Base-by-base conservation (phyloP, 169 alveolate genomes). In the Cryptosporidium sp. region DNA sequence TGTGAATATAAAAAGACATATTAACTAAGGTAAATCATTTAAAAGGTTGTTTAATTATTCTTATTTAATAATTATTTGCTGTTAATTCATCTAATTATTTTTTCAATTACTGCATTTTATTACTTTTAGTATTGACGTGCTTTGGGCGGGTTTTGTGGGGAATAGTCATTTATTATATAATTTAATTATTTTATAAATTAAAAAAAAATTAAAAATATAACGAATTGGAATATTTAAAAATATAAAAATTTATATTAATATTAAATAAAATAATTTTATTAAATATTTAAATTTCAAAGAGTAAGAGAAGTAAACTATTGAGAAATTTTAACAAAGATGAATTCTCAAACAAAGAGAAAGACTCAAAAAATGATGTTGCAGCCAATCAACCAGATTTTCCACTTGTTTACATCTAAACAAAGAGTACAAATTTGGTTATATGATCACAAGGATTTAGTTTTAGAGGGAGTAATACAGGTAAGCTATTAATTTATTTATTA, bases 361-460 rank as follows among this genome's bases (percentile, higher is more conserved):
- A 85, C 85, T 29, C 91, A 91, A 42, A 93, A 91, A 85, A 68
- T 92, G 60, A 93, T 93, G 93, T 60, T 85, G 26, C 93, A 85
- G 51, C 95, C 95, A 21, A 91, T 93, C 21, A 96, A 96, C 95
- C 98, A 96, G 94, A 96, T 97, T 69, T 97, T 96, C 92, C 94
- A 98, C 86, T 96, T 95, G 91, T 96, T 96, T 86, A 95, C 98
- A 35, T 93, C 97, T 84, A 96, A 96, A 91, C 94, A 96, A 21
- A 94, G 95, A 72, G 98, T 97, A 37, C 98, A 97, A 86, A 96
- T 97, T 71, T 97, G 99, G 99, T 93, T 97, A 62, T 97, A 91
- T 91, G 99, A 97, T 70, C 96, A 97, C 75, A 95, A 96, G 39
- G 97, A 97, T 68, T 33, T 94, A 84, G 87, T 94, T 72, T 93